Evolutionary conservation across 2,329 filamentous ascomycete species (phyloP).

Genomic region (Ceratocystis ficicola): DNA sequence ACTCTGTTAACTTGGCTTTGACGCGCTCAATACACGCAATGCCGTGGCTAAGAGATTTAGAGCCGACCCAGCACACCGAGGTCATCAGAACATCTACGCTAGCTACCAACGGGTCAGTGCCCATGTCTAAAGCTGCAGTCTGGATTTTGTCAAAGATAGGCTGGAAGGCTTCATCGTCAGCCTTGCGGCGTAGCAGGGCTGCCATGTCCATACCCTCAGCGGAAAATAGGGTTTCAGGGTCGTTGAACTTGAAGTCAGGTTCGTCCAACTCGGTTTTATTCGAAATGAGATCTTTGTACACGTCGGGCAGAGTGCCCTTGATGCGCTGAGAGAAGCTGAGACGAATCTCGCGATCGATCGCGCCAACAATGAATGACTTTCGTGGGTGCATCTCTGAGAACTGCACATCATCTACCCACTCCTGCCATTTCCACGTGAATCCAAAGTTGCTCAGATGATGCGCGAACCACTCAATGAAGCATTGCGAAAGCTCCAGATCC

Average conservation of each 20-base stretch:
- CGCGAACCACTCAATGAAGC: conserved; percentile 95
- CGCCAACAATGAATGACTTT: conserved; percentile 85
- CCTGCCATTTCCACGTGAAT: conserved; percentile 98
- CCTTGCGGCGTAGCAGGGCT: conserved; percentile 68
- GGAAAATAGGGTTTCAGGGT: conserved; percentile 67
- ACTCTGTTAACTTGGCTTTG: conserved; percentile 73
- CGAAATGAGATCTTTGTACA: conserved; percentile 69
- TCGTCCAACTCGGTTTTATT: conserved; percentile 87
- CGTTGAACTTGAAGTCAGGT: conserved; percentile 85
- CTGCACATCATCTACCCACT: conserved; percentile 82
- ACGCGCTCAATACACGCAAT: conserved; percentile 91
- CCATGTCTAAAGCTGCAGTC: conserved; percentile 56
- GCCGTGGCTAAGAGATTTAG: conserved; percentile 91
- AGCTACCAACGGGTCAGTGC: conserved; percentile 67
- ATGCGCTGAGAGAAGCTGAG: conserved; percentile 94
- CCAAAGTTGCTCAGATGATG: conserved; percentile 98
- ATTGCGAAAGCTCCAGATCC: conserved; percentile 73
- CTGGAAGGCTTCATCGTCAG: conserved; percentile 74
- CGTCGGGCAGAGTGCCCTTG: conserved; percentile 77
- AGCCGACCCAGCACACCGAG: conserved; percentile 81
- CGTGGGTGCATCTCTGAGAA: conserved; percentile 67
- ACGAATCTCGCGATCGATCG: conserved; percentile 91
- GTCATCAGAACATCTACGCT: conserved; percentile 92
- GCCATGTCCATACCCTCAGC: conserved; percentile 75
- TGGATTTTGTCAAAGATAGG: conserved; percentile 69